phyloP scores from a whole-genome alignment of 345 rosid genomes.

The Gossypium stocksii region DNA sequence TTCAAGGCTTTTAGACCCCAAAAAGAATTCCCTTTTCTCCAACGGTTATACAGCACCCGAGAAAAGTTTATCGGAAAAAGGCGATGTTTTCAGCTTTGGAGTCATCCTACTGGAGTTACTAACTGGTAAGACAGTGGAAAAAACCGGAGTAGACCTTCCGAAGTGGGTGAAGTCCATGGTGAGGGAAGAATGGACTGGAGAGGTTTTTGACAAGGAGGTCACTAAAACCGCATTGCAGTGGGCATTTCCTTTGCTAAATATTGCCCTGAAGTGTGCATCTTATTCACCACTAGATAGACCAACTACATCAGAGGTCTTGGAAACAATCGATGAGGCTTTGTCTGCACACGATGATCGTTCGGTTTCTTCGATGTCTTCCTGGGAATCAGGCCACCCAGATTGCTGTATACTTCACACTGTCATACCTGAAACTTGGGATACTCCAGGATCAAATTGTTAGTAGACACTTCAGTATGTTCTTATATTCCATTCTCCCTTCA shows the following conservation, averaged over 20 bases:
- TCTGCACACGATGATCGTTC: slow-evolving; percentile 26
- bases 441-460: slow-evolving; percentile 29
- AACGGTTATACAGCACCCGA: slow-evolving; percentile 47
- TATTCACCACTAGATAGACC: slow-evolving; percentile 41
- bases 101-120: slow-evolving; percentile 50
- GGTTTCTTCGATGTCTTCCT: slow-evolving; percentile 27
- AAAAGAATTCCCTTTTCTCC: slow-evolving; percentile 11
- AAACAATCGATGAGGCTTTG: slow-evolving; percentile 40
- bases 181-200: slow-evolving; percentile 72
- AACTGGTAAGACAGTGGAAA: slow-evolving; percentile 51
- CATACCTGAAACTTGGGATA: slow-evolving; percentile 54
- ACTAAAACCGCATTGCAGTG: slow-evolving; percentile 33
- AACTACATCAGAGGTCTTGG: slow-evolving; percentile 35
- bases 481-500: not conserved
- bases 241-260: slow-evolving; percentile 53
- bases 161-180: slow-evolving; percentile 63
- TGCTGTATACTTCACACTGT: slow-evolving; percentile 40
- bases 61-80: slow-evolving; percentile 35
- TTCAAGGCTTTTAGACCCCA: slow-evolving; percentile 20
- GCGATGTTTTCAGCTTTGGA: slow-evolving; percentile 52
- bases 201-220: slow-evolving; percentile 59
- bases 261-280: slow-evolving; percentile 50
- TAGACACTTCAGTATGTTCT: not conserved
- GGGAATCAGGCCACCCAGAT: slow-evolving; percentile 26
- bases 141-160: slow-evolving; percentile 48